Base-by-base conservation (phyloP, 768 basidiomycete species). In the Daedaleopsis sinensis region DNA sequence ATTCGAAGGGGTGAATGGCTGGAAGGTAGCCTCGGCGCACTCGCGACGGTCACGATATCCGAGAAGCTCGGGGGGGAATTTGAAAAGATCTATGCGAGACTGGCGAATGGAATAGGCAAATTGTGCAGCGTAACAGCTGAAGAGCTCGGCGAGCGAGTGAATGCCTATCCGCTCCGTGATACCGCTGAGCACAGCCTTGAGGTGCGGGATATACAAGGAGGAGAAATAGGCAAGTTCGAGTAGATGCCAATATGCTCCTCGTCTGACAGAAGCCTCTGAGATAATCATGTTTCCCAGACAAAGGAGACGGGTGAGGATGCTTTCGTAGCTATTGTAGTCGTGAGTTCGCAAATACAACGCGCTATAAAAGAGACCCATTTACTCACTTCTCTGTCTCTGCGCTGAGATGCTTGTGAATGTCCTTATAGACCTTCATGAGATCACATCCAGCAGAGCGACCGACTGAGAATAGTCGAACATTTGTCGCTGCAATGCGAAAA, bases 201-300 rank as follows among this genome's bases (percentile, higher is more conserved):
- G 75, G 57, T 79, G 75, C 12, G 43, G 35, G 56, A 68, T 59
- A 75, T 67, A 73, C 79, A 74, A 47, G 76, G 77, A 65, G 70
- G 63, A 80, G 73, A 64, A 78, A 64, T 77, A 67, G 72, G 83
- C 84, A 7, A 84, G 83, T 71, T 96, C 94, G 61, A 98, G 77
- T 52, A 98, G 71, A 72, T 96, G 90, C 87, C 90, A 95, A 70
- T 96, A 94, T 1, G 94, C 83, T 4, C 87, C 90, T 16, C 93
- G 85, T 27, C 96, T 82, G 21, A 90, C 83, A 1, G 83, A 82
- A 1, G 93, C 89, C 68, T 88, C 90, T 18, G 86, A 82, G 43
- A 97, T 82, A 82, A 93, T 88, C 64, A 89, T 83, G 73, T 93
- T 94, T 27, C 85, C 89, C 15, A 91, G 77, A 19, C 81, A 85